Evolutionary conservation across 441 rosid genomes (phyloP), one percentile per base, ranked within the genome.

Genomic region (Hypseocharis bilobata): DNA sequence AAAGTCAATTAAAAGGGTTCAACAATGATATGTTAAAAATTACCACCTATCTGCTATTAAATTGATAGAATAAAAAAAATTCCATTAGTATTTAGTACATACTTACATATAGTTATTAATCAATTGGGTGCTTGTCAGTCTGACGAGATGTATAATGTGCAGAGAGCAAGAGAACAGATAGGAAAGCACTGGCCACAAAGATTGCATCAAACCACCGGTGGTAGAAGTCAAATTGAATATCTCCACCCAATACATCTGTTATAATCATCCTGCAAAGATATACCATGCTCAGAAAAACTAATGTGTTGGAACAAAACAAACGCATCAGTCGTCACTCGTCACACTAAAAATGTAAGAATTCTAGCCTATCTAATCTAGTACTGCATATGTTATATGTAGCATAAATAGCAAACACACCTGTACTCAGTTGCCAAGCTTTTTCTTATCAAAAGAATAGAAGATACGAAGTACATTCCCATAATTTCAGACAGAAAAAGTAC

Each of bases 151-250:
- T 91, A 63, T 91, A 88, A 77, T 91, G 98, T 0, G 96, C 99
- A 65, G 99, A 86, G 3, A 94, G 87, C 76, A 94, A 79, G 66
- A 94, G 91, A 60, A 89, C 82, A 58, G 99, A 94, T 66, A 88
- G 94, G 82, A 94, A 89, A 69, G 96, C 94, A 65, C 98, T 91
- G 30, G 99, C 99, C 61, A 85, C 99, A 61, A 94, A 91, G 66
- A 94, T 89, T 26, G 99, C 99, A 79, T 91, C 99, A 65, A 94
- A 91, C 98, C 96, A 94, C 65, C 96, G 80, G 70, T 95, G 98
- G 81, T 91, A 95, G 78, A 92, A 91, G 78, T 89, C 99, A 63
- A 95, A 92, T 79, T 92, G 99, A 72, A 92, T 91, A 66, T 95
- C 99, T 70, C 97, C 96, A 1, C 98, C 99, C 77, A 94, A 65